These are phyloP conservation scores for Bromus sterilis DNA, from an alignment of 176 grass and related monocot genomes.

Conservation along the genomic window DNA sequence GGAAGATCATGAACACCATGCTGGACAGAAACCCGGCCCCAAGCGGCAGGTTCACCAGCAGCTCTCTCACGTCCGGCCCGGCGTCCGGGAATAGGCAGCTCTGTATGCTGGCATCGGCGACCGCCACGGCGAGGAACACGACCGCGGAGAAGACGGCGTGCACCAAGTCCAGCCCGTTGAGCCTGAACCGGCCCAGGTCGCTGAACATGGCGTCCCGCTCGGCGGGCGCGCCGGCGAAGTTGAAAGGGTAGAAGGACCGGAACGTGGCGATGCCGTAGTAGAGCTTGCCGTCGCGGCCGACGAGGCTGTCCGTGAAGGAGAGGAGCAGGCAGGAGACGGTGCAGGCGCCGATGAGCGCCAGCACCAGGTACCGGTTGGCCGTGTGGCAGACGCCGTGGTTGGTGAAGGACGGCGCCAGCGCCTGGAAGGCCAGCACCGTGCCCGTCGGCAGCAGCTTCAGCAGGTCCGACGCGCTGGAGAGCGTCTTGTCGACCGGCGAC, in stretches of 20 bases:
- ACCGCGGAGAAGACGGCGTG: constrained; percentile 46
- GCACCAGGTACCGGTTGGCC: constrained; percentile 32
- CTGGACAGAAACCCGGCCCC: constrained; percentile 32
- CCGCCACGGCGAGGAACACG: constrained; percentile 47
- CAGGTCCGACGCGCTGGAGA: constrained; percentile 37
- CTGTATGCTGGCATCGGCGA: constrained; percentile 41
- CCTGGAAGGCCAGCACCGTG: constrained; percentile 56
- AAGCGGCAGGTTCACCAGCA: constrained; percentile 58
- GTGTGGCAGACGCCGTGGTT: constrained; percentile 42
- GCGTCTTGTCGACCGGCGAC: constrained; percentile 21
- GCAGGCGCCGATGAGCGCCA: constrained; percentile 29
- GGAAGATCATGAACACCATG: constrained; percentile 44
- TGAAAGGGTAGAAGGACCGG: constrained; percentile 35
- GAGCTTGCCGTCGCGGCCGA: constrained; percentile 43
- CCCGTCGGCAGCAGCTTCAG: constrained; percentile 53
- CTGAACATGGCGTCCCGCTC: not conserved
- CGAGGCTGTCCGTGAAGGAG: constrained; percentile 61
- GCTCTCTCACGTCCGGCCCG: constrained; percentile 23
- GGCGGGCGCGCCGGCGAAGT: not conserved
- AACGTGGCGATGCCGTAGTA: constrained; percentile 65
- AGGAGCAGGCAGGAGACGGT: constrained; percentile 39
- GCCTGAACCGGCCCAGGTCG: constrained; percentile 19
- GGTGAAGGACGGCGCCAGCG: constrained; percentile 62
- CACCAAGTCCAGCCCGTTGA: constrained; percentile 36
- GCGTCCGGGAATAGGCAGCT: constrained; percentile 48